These are phyloP conservation scores for Ophioceras dolichostomum DNA, from an alignment of 2,329 filamentous ascomycete genomes.

Conservation along the genomic window DNA sequence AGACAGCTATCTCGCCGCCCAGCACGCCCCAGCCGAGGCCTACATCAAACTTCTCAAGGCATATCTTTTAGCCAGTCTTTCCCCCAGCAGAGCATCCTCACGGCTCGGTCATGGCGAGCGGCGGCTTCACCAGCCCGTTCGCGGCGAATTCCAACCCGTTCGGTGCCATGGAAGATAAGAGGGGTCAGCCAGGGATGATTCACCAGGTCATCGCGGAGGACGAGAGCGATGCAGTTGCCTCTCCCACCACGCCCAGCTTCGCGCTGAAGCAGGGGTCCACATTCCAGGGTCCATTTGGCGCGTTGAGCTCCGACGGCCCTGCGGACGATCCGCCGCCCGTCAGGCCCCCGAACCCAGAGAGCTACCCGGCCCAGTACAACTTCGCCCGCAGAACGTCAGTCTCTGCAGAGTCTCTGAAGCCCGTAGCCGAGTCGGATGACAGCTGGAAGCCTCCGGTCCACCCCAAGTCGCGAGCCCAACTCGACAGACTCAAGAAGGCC, in stretches of 20 bases:
- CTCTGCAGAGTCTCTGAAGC: slow-evolving; percentile 91
- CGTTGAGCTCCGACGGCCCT: slow-evolving; percentile 32
- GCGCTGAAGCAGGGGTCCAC: slow-evolving; percentile 26
- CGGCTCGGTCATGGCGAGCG: slow-evolving; percentile 49
- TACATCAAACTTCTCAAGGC: too few relatives aligned
- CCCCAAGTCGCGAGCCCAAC: slow-evolving; percentile 71
- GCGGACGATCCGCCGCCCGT: slow-evolving; percentile 32
- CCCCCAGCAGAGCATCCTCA: too few relatives aligned
- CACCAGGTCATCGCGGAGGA: slow-evolving; percentile 67
- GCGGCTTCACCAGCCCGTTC: slow-evolving; percentile 63
- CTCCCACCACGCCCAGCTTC: slow-evolving; percentile 56
- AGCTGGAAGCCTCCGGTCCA: slow-evolving; percentile 85
- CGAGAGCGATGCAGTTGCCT: slow-evolving; percentile 62
- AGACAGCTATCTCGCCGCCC: too few relatives aligned
- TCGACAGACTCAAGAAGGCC: slow-evolving; percentile 64
- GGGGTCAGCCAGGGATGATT: slow-evolving; percentile 21
- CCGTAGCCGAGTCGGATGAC: slow-evolving; percentile 68
- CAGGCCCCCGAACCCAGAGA: slow-evolving; percentile 43
- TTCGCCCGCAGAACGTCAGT: slow-evolving; percentile 89
- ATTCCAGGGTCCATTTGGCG: slow-evolving; percentile 41
- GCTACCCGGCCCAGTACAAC: slow-evolving; percentile 87
- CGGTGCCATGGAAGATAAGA: slow-evolving; percentile 33
- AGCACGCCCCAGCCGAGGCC: too few relatives aligned
- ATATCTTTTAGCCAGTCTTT: too few relatives aligned
- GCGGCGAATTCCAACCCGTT: slow-evolving; percentile 63